These are phyloP conservation scores for Tetrahymena borealis DNA, from an alignment of 73 alveolate genomes.

Conservation along the genomic window DNA sequence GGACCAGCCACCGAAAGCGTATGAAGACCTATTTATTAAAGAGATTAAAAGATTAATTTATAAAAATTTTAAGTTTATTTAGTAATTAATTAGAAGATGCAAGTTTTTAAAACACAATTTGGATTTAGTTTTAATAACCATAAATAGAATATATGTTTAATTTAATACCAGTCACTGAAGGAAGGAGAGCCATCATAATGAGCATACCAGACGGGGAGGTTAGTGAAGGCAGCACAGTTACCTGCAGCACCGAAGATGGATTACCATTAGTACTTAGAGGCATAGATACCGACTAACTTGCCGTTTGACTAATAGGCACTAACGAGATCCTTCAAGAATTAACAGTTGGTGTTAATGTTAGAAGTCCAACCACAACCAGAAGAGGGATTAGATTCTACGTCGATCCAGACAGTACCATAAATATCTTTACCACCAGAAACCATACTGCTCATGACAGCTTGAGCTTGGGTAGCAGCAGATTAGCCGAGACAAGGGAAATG, in stretches of 20 bases:
- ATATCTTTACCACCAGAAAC: no score
- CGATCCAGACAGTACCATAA: slow-evolving; percentile 71
- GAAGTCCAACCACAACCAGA: slow-evolving; percentile 59
- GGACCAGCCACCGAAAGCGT: slow-evolving; percentile 69
- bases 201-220: slow-evolving; percentile 76
- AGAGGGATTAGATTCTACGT: slow-evolving; percentile 66
- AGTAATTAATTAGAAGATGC: neutral
- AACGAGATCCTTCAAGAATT: slow-evolving; percentile 39
- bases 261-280: slow-evolving; percentile 58
- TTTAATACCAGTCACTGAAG: slow-evolving; percentile 49
- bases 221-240: slow-evolving; percentile 38
- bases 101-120: neutral
- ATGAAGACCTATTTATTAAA: neutral
- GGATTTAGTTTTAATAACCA: neutral
- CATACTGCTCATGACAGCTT: slow-evolving; percentile 25
- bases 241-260: slow-evolving; percentile 57
- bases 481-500: slow-evolving; percentile 58
- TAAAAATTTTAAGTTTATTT: neutral
- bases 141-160: neutral
- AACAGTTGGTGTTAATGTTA: slow-evolving; percentile 47
- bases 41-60: neutral
- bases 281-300: slow-evolving; percentile 56
- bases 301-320: slow-evolving; percentile 46
- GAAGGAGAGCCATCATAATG: slow-evolving; percentile 67
- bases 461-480: slow-evolving; percentile 42